A percentile compares a stretch with the other conserved stretches of the same genome.
Conservation (phyloP, 495 filamentous ascomycete species). For the Thermochaetoides thermophila region DNA sequence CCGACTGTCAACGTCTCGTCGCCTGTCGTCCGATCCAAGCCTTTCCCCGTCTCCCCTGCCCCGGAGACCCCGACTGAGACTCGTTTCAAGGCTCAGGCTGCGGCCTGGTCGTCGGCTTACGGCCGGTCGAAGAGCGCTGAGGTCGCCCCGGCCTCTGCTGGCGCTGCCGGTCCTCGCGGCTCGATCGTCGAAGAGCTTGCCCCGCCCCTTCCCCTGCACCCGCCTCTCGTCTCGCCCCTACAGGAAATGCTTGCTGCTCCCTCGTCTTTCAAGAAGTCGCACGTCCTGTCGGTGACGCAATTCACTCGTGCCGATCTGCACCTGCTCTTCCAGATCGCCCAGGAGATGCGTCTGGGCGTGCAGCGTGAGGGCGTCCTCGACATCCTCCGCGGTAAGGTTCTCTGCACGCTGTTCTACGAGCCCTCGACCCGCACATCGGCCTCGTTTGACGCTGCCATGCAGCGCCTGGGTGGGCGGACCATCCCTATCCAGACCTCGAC, state of each 20-base stretch:
- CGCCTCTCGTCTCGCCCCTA: constrained; percentile 27
- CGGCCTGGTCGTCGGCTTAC: constrained; percentile 7
- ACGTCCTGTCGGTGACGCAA: constrained; percentile 80
- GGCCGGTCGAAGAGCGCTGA: constrained; percentile 9
- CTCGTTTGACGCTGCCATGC: constrained; percentile 97
- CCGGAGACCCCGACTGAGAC: constrained; percentile 8
- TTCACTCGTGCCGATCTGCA: constrained; percentile 79
- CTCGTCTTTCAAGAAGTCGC: constrained; percentile 71
- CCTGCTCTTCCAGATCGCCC: constrained; percentile 84
- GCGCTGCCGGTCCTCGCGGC: constrained; percentile 5
- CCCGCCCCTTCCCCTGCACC: constrained; percentile 30
- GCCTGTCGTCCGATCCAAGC: constrained; percentile 37
- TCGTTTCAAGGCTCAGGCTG: constrained; percentile 10
- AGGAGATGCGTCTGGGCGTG: constrained; percentile 90
- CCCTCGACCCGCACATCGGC: constrained; percentile 90
- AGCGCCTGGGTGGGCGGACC: constrained; percentile 77
- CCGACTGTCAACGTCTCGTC: constrained; percentile 32
- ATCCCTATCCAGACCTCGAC: constrained; percentile 62
- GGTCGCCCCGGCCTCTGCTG: constrained; percentile 7
- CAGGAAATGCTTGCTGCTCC: constrained; percentile 53
- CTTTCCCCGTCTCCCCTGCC: constrained; percentile 22
- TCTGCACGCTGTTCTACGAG: constrained; percentile 93
- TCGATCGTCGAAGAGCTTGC: constrained; percentile 36
- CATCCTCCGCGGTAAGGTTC: constrained; percentile 67
- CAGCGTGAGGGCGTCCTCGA: constrained; percentile 80